Evolutionary conservation across 176 grass and related monocot genomes (phyloP), one percentile per base, ranked within the genome.

Genomic region (Urochloa ruziziensis): DNA sequence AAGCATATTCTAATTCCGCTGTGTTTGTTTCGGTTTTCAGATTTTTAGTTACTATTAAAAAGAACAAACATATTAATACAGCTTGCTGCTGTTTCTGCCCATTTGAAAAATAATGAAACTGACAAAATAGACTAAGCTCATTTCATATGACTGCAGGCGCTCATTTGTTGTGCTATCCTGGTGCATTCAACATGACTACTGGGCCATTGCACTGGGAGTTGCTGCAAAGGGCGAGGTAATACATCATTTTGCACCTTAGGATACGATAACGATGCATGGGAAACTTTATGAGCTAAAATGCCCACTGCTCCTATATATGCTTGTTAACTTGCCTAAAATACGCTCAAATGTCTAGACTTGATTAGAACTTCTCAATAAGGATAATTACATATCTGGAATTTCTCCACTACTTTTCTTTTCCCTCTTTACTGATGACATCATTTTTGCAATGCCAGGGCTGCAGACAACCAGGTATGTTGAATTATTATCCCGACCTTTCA

Each of bases 111-210:
- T 3, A 25, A 75, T 43, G 25, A 15, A 33, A 70, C 2, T 33
- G 78, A 17, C 28, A 25, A 72, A 82, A 79, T 29, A 73, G 47
- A 67, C 16, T 58, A 46, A 77, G 18, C 49, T 60, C 19, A 10
- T 35, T 43, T 49, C 47, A 11, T 73, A n/a, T 74, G 6, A 76
- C 4, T 73, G 66, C 67, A 95, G 96, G 96, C 85, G 89, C 93
- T 73, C 93, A 99, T 92, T 99, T 99, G 83, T 66, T 96, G 76
- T 99, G 96, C 73, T 96, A 99, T 88, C 93, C 93, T 89, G 97
- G 97, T 73, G 97, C 97, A 40, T 99, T 99, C 67, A 99, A 99
- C 83, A 99, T 99, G 97, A 96, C 97, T 57, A 99, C 97, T 67
- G 97, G 97, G 32, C 97, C 93, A 10, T 86, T 99, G 69, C 97